Conservation (phyloP, 129 eudicot species). For the Lactuca saligna region DNA sequence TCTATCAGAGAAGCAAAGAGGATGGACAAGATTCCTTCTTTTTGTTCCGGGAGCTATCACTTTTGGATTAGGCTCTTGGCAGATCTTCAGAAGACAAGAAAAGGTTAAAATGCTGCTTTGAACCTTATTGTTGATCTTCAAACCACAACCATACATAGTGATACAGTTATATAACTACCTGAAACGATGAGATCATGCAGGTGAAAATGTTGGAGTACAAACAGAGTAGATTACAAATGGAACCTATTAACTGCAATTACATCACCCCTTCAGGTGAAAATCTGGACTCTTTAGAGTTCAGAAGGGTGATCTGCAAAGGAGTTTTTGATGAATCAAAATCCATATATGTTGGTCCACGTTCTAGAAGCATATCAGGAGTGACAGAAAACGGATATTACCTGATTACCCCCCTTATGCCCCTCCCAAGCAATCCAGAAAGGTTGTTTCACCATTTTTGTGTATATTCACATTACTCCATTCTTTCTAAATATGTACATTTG, state of each 20-base stretch:
- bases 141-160: neutral
- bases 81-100: conserved; percentile 74
- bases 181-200: conserved; percentile 35
- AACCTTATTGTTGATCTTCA: neutral
- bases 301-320: conserved; percentile 75
- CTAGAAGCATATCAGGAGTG: conserved; percentile 96
- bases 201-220: conserved; percentile 80
- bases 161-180: conserved; percentile 1
- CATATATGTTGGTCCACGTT: conserved; percentile 84
- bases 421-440: conserved; percentile 64
- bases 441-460: conserved; percentile 18
- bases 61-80: conserved; percentile 96
- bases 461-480: neutral
- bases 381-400: conserved; percentile 92
- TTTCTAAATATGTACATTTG: neutral
- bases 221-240: conserved; percentile 58
- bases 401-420: conserved; percentile 77
- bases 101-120: conserved; percentile 44
- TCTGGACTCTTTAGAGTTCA: conserved; percentile 60
- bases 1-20: conserved; percentile 53
- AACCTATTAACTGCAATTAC: conserved; percentile 62
- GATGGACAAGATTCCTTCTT: conserved; percentile 85
- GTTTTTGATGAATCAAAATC: conserved; percentile 77
- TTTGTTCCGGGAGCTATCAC: conserved; percentile 87
- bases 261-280: conserved; percentile 44